Percentiles rank a stretch among this genome's conserved stretches.
phyloP scores from a whole-genome alignment of 768 basidiomycete genomes.

The Xerocomellus chrysenteron region DNA sequence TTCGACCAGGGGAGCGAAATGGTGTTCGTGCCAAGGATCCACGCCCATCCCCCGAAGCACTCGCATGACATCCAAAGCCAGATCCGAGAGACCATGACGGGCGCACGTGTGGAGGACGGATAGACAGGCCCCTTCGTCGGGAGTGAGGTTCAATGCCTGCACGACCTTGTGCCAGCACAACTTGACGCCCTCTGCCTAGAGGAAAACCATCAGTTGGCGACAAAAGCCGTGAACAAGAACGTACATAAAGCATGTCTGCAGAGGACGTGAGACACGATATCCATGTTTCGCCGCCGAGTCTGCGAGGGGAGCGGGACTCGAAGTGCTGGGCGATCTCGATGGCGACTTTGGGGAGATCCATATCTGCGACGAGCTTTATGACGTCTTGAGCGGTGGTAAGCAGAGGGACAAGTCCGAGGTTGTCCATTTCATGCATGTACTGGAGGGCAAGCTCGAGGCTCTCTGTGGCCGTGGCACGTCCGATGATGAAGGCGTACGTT shows the following conservation, averaged over 20 bases:
- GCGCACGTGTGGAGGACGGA: conserved; percentile 72
- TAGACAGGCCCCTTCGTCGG: conserved; percentile 74
- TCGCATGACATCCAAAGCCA: conserved; percentile 66
- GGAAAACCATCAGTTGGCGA: background rate
- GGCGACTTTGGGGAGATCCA: conserved; percentile 63
- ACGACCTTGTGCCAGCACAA: conserved; percentile 63
- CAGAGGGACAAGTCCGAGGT: conserved; percentile 48
- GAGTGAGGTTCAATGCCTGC: conserved; percentile 48
- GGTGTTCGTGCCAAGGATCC: conserved; percentile 60
- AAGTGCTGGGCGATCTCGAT: conserved; percentile 65
- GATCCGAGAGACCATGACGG: conserved; percentile 65
- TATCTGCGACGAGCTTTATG: conserved; percentile 51
- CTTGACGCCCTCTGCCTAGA: conserved; percentile 65
- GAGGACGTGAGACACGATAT: conserved; percentile 63
- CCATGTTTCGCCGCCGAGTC: conserved; percentile 59
- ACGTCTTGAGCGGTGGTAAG: conserved; percentile 50
- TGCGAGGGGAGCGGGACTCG: conserved; percentile 54
- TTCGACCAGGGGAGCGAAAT: conserved; percentile 76
- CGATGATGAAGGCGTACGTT: conserved; percentile 56
- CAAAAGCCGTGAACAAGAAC: conserved; percentile 29
- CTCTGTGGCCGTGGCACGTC: conserved; percentile 40
- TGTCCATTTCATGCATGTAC: conserved; percentile 58
- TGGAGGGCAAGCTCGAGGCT: conserved; percentile 70
- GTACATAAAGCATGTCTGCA: conserved; percentile 65
- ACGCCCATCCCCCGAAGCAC: conserved; percentile 50